Base-by-base conservation (phyloP, 164 flowering plant species). In the Stephania yunnanensis region DNA sequence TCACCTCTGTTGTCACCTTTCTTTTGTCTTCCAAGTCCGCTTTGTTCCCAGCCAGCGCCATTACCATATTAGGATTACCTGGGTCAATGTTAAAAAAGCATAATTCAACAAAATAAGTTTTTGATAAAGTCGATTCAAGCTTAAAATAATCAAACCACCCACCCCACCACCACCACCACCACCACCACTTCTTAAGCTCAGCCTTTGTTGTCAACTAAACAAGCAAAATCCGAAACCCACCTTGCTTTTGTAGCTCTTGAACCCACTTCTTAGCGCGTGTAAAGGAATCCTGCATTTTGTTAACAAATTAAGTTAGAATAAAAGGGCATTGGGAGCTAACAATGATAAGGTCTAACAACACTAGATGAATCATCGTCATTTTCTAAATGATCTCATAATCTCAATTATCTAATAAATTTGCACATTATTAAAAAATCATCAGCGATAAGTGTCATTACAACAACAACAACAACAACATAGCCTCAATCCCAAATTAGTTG, bases 41-140 rank as follows among this genome's bases (percentile, higher is more conserved):
- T 85, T 93, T 91, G 71, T 91, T 93, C 48, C 98, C 98, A 67
- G 97, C 97, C 80, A 93, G 89, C 53, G 98, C 97, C 91, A 87
- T 87, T 52, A 93, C 97, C 92, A 91, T 87, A 84, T 86, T 91
- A 44, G 94, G 90, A 77, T 90, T 91, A 76, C 98, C 98, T 92
- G 73, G 13, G 79, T 61, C 29, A 53, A 78, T 48, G 42, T 52
- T 46, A 69, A 45, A 66, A 9, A 13, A 20, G 22, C 36, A 29
- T 68, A 53, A 58, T 31, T 22, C 69, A 68, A 58, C 10, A 42
- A 31, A n/a, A 22, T 7, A 72, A 20, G 10, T 55, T 30, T 30
- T 4, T 50, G 48, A 36, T 13, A 53, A 72, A 72, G 15, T 10
- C 48, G 20, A 36, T 19, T 44, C 68, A 44, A 12, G 20, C 64